Evolutionary conservation across 2,329 filamentous ascomycete genomes (phyloP).

Genomic region (Decorospora gaudefroyi): DNA sequence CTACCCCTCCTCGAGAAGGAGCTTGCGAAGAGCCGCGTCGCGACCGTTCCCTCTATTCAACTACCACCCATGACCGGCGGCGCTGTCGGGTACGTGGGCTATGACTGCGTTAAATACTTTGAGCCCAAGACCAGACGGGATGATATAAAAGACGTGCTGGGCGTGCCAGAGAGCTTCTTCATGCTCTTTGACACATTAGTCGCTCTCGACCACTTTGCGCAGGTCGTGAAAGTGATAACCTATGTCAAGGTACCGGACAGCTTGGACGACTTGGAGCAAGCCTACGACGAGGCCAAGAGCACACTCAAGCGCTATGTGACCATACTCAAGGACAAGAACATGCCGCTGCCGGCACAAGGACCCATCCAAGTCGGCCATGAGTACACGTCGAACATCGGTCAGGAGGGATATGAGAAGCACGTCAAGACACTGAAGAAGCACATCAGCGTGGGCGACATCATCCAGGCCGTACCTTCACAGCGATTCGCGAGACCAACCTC

Average conservation of each 20-base stretch:
- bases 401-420: slow-evolving; percentile 85
- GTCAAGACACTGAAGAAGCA: slow-evolving; percentile 86
- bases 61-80: slow-evolving; percentile 88
- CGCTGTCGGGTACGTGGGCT: slow-evolving; percentile 94
- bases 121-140: slow-evolving; percentile 93
- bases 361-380: slow-evolving; percentile 74
- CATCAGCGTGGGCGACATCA: slow-evolving; percentile 90
- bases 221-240: slow-evolving; percentile 89
- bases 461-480: slow-evolving; percentile 95
- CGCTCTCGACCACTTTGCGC: slow-evolving; percentile 92
- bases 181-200: slow-evolving; percentile 97
- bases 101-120: slow-evolving; percentile 97
- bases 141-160: slow-evolving; percentile 82
- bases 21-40: slow-evolving; percentile 76
- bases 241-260: slow-evolving; percentile 72
- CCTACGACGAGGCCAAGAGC: slow-evolving; percentile 70
- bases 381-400: slow-evolving; percentile 91
- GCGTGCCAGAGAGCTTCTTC: slow-evolving; percentile 91
- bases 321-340: slow-evolving; percentile 73
- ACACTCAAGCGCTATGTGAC: slow-evolving; percentile 70
- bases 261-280: slow-evolving; percentile 62
- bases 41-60: slow-evolving; percentile 77
- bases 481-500: slow-evolving; percentile 86
- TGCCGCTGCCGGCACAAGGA: slow-evolving; percentile 75
- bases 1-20: slow-evolving; percentile 81